Evolutionary conservation across 1,284 basidiomycete genomes (phyloP).

Genomic region (Ceratobasidium papillatum): DNA sequence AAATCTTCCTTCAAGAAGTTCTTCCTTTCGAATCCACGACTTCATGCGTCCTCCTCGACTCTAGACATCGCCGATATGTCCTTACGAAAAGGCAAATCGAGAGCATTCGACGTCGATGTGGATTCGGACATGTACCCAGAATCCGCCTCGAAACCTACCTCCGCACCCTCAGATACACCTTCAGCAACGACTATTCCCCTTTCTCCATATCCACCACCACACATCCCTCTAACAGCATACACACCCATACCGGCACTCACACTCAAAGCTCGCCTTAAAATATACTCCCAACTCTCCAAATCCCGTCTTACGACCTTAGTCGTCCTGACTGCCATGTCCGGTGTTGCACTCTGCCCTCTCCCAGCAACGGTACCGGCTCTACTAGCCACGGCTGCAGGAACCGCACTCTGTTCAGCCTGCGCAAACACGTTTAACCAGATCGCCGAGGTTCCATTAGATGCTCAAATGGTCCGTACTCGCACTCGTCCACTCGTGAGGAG

Average conservation of each 20-base stretch:
- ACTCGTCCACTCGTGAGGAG: conserved; percentile 88
- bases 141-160: background rate
- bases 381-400: conserved; percentile 88
- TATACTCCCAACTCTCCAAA: conserved; percentile 90
- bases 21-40: conserved; percentile 33
- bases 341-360: conserved; percentile 91
- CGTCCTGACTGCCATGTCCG: conserved; percentile 90
- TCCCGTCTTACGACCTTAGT: conserved; percentile 87
- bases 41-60: conserved; percentile 18
- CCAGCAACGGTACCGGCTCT: conserved; percentile 84
- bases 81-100: conserved; percentile 16
- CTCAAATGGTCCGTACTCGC: conserved; percentile 94
- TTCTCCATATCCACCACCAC: conserved; percentile 43
- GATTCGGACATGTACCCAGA: conserved; percentile 38
- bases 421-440: conserved; percentile 97
- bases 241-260: conserved; percentile 58
- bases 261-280: conserved; percentile 63
- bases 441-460: conserved; percentile 94
- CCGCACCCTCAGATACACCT: background rate
- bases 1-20: conserved; percentile 18
- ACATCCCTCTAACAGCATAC: conserved; percentile 48
- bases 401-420: conserved; percentile 89
- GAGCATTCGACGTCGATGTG: conserved; percentile 28
- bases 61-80: conserved; percentile 38
- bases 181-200: conserved; percentile 30